Conservation (phyloP, 2,329 filamentous ascomycete species). For the Endothia cerciana region DNA sequence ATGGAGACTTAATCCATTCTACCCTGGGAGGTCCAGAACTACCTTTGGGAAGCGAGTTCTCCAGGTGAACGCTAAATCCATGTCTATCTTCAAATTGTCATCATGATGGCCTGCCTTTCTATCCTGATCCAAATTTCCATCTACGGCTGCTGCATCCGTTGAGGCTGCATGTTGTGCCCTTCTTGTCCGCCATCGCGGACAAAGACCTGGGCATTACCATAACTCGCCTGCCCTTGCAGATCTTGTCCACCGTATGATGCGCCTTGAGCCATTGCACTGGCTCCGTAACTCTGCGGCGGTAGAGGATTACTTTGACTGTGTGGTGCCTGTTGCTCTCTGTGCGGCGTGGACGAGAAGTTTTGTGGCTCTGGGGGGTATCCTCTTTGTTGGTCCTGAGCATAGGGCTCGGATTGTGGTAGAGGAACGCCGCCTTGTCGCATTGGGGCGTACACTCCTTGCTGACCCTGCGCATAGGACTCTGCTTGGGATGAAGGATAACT, state of each 20-base stretch:
- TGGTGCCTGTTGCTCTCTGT: neutral
- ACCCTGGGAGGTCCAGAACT: too few relatives aligned
- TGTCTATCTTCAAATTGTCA: too few relatives aligned
- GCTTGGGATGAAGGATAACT: neutral
- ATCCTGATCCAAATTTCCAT: neutral
- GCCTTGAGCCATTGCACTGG: neutral
- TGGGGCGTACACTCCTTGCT: neutral
- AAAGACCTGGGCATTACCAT: neutral
- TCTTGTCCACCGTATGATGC: neutral
- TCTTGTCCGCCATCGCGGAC: neutral
- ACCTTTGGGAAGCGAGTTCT: too few relatives aligned
- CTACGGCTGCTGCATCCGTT: neutral
- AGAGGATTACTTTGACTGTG: neutral
- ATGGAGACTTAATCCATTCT: too few relatives aligned
- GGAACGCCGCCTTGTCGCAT: neutral
- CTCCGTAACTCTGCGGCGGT: neutral
- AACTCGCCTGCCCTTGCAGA: neutral
- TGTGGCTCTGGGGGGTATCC: neutral
- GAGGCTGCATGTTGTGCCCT: neutral
- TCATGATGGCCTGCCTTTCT: neutral
- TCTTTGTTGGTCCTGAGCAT: neutral
- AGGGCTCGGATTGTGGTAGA: neutral
- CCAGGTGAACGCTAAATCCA: too few relatives aligned
- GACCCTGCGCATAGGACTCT: neutral
- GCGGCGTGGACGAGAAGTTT: neutral